Evolutionary conservation across 257 asterid genomes (phyloP), one percentile per base, ranked within the genome.

Genomic region (Plantago elongata): DNA sequence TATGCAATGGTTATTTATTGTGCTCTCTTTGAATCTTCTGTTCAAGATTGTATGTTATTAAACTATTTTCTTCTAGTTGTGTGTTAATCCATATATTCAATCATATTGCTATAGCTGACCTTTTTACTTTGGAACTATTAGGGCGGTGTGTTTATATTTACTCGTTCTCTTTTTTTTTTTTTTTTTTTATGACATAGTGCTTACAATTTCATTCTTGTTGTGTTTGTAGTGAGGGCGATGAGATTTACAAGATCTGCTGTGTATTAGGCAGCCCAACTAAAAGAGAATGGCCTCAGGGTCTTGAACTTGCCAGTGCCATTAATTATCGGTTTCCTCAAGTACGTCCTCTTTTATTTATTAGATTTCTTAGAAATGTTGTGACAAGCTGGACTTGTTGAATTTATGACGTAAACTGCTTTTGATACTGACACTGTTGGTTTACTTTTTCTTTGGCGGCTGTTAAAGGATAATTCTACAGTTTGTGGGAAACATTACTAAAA

Each of bases 291-390:
- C 60, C 90, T 9, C 84, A 81, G 71, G 99, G 98, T 56, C 88
- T 84, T 60, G 80, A 84, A 72, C 97, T 92, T 68, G 96, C 98
- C 55, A 76, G 70, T 74, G 79, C 78, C 59, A 83, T 92, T 62
- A 84, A 87, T 77, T 92, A 79, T 80, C 83, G 78, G 75, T 86
- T 84, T 65, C 98, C 97, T 3, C 89, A 79, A 76, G 98, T 90
- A 71, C 77, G 78, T 71, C 40, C 51, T 60, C 15, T 60, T 54
- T 57, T 61, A 13, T 54, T 60, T 1, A 1, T 22, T 22, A 22
- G 1, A 22, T 22, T 22, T 22, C 27, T 22, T 22, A 22, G 27
- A 22, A 22, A 22, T 22, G 27, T 22, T 22, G 27, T 2, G 2
- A 1, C 27, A 22, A 22, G 27, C 1, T 22, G 27, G 27, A 22